Conservation (phyloP, 768 basidiomycete species). For the Rhodosporidiobolus odoratus region DNA sequence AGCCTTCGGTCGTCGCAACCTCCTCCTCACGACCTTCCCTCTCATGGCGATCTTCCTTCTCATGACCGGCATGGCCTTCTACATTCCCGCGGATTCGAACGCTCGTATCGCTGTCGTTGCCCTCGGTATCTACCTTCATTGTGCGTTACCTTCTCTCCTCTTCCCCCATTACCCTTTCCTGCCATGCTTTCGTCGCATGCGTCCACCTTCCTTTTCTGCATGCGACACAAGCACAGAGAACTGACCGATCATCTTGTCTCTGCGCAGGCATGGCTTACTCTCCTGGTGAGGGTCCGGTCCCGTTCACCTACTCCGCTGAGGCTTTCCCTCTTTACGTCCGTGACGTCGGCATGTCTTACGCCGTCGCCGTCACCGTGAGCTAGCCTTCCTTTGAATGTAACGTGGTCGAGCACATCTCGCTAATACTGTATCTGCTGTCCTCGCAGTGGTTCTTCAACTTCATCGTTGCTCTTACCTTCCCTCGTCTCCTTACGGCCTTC, state of each 20-base stretch:
- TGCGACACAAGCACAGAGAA: too few species aligned
- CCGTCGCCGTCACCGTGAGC: conserved; percentile 14
- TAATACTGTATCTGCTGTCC: neutral
- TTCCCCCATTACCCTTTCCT: neutral
- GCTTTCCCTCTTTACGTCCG: conserved; percentile 42
- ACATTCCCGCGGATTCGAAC: conserved; percentile 50
- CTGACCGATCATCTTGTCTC: too few species aligned
- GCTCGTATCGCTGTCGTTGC: conserved; percentile 47
- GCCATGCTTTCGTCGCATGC: neutral
- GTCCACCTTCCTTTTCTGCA: too few species aligned
- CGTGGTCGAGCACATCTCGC: too few species aligned
- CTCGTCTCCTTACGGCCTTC: conserved; percentile 36
- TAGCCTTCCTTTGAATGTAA: neutral
- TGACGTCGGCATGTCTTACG: conserved; percentile 39
- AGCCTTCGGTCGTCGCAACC: neutral
- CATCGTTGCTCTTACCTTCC: conserved; percentile 38
- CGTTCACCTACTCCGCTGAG: conserved; percentile 41
- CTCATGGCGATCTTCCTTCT: conserved; percentile 9
- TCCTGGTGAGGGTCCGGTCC: conserved; percentile 36
- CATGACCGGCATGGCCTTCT: conserved; percentile 41
- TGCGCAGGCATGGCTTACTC: conserved; percentile 38
- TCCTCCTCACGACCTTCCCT: neutral
- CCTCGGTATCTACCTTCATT: conserved; percentile 34
- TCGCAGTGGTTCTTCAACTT: neutral
- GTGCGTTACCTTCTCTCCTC: neutral